Base-by-base conservation (phyloP, 257 asterid species). In the Przewalskia tangutica region DNA sequence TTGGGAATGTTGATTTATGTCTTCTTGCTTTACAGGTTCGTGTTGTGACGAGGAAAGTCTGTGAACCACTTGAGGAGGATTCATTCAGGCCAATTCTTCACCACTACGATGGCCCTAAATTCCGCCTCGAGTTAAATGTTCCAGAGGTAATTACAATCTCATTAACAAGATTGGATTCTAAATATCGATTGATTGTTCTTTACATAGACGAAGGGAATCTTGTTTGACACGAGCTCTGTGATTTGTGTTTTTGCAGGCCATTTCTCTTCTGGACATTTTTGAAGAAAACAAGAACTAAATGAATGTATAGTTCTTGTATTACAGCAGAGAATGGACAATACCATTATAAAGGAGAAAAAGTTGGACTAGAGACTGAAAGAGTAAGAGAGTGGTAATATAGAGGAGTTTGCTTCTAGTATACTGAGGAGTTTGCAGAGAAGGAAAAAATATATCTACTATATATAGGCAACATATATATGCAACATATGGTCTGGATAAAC, bases 31-130 rank as follows among this genome's bases (percentile, higher is more conserved):
- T 79, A 77, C 88, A 93, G 97, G 98, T 94, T 50, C 92, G 95
- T 4, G 97, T 94, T 0, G 76, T 92, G 6, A 94, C 98, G 0
- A 91, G 97, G 91, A 94, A 91, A 84, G 44, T 92, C 34, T 96
- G 97, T 12, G 97, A 96, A 79, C 99, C 99, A 2, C 16, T 96
- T 85, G 99, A 96, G 78, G 99, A 96, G 83, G 99, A 96, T 82
- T 89, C 98, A 0, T 96, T 96, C 91, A 87, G 99, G 91, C 99
- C 99, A 44, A 89, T 96, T 38, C 97, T 96, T 84, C 98, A 96
- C 85, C 99, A 96, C 83, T 96, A 96, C 58, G 99, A 96, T 23
- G 99, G 99, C 10, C 99, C 99, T 53, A 96, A 96, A 85, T 96
- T 96, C 90, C 97, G 99, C 14, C 99, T 96, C 0, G 99, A 96